Conservation (phyloP, 2,329 filamentous ascomycete genomes). For the Fusarium pseudonygamai region DNA sequence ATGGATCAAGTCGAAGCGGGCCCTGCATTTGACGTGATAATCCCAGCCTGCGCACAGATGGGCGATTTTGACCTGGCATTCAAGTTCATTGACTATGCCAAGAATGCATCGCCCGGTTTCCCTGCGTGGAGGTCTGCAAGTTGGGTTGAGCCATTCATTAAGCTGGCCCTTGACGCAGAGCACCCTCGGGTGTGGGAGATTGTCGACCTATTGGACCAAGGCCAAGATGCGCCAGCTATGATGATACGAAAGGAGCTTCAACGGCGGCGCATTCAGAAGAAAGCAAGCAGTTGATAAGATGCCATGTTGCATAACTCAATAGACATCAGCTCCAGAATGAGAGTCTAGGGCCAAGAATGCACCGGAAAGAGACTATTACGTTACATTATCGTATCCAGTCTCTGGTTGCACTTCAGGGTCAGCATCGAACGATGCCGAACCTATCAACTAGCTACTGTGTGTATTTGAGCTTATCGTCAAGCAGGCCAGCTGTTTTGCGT, state of each 20-base stretch:
- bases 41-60: slow-evolving; percentile 42
- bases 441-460: background rate
- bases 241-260: slow-evolving; percentile 41
- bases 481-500: background rate
- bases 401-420: background rate
- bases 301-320: background rate
- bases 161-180: slow-evolving; percentile 41
- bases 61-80: slow-evolving; percentile 49
- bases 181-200: slow-evolving; percentile 48
- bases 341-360: background rate
- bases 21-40: slow-evolving; percentile 41
- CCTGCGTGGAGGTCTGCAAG: slow-evolving; percentile 16
- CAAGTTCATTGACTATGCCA: slow-evolving; percentile 39
- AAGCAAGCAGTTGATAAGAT: background rate
- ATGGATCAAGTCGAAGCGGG: slow-evolving; percentile 16
- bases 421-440: background rate
- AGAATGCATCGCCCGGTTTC: background rate
- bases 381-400: background rate
- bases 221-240: slow-evolving; percentile 27
- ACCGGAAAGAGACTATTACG: background rate
- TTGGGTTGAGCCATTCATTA: slow-evolving; percentile 46
- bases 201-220: slow-evolving; percentile 43
- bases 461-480: background rate
- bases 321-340: background rate
- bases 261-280: slow-evolving; percentile 37